phyloP scores from a whole-genome alignment of 2,329 filamentous ascomycete genomes.

The Neocucurbitaria cava region DNA sequence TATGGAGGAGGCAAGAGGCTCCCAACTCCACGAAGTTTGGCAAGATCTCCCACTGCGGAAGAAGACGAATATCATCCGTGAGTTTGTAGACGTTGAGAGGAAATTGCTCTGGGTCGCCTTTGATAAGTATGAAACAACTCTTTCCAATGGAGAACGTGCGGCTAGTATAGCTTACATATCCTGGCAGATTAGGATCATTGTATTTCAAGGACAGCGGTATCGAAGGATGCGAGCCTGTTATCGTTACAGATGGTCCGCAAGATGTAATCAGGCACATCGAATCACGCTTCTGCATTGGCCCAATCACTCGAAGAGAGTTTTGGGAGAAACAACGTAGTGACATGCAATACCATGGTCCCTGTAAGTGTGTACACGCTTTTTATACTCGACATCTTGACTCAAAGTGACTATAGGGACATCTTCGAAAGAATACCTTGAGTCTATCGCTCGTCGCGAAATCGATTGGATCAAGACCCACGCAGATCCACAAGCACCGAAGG shows the following conservation, averaged over 20 bases:
- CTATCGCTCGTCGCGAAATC: conserved; percentile 44
- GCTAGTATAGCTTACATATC: conserved; percentile 19
- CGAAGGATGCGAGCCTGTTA: conserved; percentile 40
- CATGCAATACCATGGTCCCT: conserved; percentile 33
- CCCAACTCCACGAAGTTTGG: conserved; percentile 32
- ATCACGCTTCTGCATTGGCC: conserved; percentile 32
- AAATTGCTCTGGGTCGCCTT: conserved; percentile 40
- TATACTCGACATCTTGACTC: conserved; percentile 6
- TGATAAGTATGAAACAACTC: conserved; percentile 22
- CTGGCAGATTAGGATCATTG: conserved; percentile 23
- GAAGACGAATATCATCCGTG: conserved; percentile 29
- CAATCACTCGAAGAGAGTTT: conserved; percentile 31
- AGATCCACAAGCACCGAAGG: conserved; percentile 27
- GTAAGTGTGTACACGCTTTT: conserved; percentile 16
- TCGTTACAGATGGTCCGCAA: conserved; percentile 22
- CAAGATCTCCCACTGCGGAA: conserved; percentile 22
- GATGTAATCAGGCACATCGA: conserved; percentile 18
- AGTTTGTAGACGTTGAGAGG: conserved; percentile 39
- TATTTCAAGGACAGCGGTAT: conserved; percentile 31
- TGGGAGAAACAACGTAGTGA: conserved; percentile 30
- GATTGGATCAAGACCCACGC: conserved; percentile 38
- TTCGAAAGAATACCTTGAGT: conserved; percentile 28
- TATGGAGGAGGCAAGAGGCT: conserved; percentile 39
- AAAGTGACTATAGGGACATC: conserved; percentile 28
- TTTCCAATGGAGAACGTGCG: conserved; percentile 26